These are phyloP conservation scores for Schoenoplectus triqueter DNA, from an alignment of 202 grass and related monocot species.

Conservation along the genomic window DNA sequence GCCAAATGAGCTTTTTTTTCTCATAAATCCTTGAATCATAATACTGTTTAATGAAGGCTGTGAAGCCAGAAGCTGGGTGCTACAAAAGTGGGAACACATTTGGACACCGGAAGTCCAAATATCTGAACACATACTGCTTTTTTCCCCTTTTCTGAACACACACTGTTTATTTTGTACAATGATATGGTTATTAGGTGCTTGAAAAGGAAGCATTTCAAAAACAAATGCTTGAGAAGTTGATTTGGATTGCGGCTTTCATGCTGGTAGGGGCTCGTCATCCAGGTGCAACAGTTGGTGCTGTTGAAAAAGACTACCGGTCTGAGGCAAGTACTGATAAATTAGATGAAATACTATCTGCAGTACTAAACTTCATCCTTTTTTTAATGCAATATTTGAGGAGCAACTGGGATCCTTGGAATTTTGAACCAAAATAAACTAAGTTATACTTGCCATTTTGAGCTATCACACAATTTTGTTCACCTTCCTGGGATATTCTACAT, in stretches of 20 bases:
- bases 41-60: too few relatives aligned
- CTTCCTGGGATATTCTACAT: background rate
- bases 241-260: conserved; percentile 98
- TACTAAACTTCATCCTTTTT: conserved; percentile 7
- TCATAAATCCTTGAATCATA: too few relatives aligned
- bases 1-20: too few relatives aligned
- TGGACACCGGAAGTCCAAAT: background rate
- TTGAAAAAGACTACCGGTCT: conserved; percentile 67
- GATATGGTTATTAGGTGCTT: conserved; percentile 61
- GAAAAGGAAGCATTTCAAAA: conserved; percentile 88
- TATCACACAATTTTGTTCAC: background rate
- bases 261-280: conserved; percentile 93
- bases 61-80: background rate
- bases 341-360: background rate
- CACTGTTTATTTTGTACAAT: background rate
- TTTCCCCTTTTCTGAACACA: background rate
- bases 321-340: conserved; percentile 51
- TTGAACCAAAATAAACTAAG: conserved; percentile 4
- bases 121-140: too few relatives aligned
- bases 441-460: background rate
- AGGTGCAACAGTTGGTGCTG: conserved; percentile 71
- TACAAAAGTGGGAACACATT: background rate
- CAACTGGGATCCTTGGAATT: conserved; percentile 6
- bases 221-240: conserved; percentile 96
- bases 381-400: background rate